Conservation (phyloP, 108 stramenopile genomes). For the Cyclotella baltica region DNA sequence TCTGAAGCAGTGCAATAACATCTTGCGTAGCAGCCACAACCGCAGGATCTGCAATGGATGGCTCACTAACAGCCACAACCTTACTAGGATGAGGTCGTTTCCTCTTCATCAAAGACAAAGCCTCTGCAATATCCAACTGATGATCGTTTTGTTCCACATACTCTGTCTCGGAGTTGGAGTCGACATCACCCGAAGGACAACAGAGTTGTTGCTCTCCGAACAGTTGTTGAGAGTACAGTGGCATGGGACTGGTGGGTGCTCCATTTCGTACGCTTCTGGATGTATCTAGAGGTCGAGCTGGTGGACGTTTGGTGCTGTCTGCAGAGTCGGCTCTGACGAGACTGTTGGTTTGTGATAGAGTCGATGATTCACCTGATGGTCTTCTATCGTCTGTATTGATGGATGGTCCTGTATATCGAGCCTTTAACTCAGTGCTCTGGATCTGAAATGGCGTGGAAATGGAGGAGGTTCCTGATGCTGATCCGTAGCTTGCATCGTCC, state of each 20-base stretch:
- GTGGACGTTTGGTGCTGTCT: background rate
- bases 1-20: conserved; percentile 32
- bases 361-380: background rate
- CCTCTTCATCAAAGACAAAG: conserved; percentile 1
- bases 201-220: conserved; percentile 1
- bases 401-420: background rate
- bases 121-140: background rate
- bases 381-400: background rate
- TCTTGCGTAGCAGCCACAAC: conserved; percentile 26
- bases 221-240: conserved; percentile 1
- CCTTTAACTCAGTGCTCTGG: background rate
- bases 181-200: background rate
- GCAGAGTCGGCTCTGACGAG: background rate
- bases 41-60: conserved; percentile 20
- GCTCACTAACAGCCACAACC: background rate
- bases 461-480: background rate
- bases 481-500: background rate
- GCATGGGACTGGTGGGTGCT: conserved; percentile 5
- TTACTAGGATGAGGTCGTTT: conserved; percentile 6
- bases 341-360: background rate
- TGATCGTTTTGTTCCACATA: background rate
- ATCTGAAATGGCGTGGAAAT: background rate
- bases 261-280: background rate
- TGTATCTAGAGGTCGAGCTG: background rate
- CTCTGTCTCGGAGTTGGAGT: background rate